phyloP scores from a whole-genome alignment of 805 yeast species.

The Blastobotrys terrestris region DNA sequence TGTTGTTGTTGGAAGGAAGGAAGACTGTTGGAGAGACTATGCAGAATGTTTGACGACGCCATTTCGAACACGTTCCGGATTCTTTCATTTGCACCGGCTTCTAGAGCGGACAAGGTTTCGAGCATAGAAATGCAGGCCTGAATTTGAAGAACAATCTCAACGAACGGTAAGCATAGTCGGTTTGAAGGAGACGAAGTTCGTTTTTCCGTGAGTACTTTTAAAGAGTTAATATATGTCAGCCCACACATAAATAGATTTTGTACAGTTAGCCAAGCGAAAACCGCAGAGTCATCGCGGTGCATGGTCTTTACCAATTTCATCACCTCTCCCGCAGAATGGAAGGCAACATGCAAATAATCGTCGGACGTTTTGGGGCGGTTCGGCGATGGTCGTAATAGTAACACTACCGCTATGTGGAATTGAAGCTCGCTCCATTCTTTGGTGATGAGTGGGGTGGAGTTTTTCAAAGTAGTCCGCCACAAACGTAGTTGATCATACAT shows the following conservation, averaged over 20 bases:
- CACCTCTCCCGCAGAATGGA: constrained; percentile 6
- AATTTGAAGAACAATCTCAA: constrained; percentile 4
- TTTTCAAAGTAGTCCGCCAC: constrained; percentile 2
- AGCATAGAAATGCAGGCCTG: constrained; percentile 7
- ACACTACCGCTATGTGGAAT: constrained; percentile 3
- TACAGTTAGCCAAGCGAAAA: constrained; percentile 6
- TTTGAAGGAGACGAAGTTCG: background rate
- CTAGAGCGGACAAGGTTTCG: constrained; percentile 4
- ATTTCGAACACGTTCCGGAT: constrained; percentile 6
- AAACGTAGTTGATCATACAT: constrained; percentile 7
- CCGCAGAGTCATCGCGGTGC: constrained; percentile 6
- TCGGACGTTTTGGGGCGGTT: constrained; percentile 5
- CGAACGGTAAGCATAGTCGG: constrained; percentile 3
- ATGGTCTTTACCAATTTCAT: constrained; percentile 6
- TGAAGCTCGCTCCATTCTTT: constrained; percentile 9
- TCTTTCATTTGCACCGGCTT: constrained; percentile 4
- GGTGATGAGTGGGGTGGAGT: constrained; percentile 5
- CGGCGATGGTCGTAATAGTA: constrained; percentile 6
- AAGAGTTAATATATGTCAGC: constrained; percentile 4
- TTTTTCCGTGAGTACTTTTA: constrained; percentile 2
- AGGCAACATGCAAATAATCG: constrained; percentile 1
- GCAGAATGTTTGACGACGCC: constrained; percentile 7
- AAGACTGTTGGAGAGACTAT: background rate
- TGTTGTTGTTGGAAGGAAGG: background rate
- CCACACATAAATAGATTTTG: constrained; percentile 7